These are phyloP conservation scores for Centella asiatica DNA, from an alignment of 129 eudicot genomes.

Conservation along the genomic window DNA sequence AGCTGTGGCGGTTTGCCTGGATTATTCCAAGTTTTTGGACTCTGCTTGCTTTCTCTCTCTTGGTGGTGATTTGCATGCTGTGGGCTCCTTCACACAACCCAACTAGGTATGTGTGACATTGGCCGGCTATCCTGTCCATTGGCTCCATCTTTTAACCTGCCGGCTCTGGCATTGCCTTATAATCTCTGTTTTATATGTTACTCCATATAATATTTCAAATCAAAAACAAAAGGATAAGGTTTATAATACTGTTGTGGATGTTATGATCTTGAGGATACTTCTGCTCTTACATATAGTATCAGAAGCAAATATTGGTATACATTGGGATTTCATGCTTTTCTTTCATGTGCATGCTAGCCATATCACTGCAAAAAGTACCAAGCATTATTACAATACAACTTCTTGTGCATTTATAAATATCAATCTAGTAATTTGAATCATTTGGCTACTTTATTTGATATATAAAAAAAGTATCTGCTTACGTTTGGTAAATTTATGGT, in stretches of 20 bases:
- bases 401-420: too few species aligned
- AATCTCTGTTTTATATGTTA: too few species aligned
- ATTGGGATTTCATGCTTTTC: too few species aligned
- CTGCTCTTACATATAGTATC: too few species aligned
- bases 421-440: too few species aligned
- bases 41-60: constrained; percentile 50
- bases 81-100: constrained; percentile 85
- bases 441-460: too few species aligned
- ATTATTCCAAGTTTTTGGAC: constrained; percentile 75
- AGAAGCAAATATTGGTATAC: too few species aligned
- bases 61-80: constrained; percentile 54
- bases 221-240: not conserved
- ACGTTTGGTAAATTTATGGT: constrained; percentile 7
- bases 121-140: not conserved
- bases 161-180: not conserved
- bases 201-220: too few species aligned
- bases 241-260: not conserved
- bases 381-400: too few species aligned
- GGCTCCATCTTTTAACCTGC: not conserved
- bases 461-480: not conserved
- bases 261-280: not conserved
- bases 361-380: too few species aligned
- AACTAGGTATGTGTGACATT: constrained; percentile 40
- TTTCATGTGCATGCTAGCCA: too few species aligned
- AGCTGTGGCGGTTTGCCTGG: constrained; percentile 70